Evolutionary conservation across 139 green algal species (phyloP).

Genomic region (Prasinococcaceae sp.): DNA sequence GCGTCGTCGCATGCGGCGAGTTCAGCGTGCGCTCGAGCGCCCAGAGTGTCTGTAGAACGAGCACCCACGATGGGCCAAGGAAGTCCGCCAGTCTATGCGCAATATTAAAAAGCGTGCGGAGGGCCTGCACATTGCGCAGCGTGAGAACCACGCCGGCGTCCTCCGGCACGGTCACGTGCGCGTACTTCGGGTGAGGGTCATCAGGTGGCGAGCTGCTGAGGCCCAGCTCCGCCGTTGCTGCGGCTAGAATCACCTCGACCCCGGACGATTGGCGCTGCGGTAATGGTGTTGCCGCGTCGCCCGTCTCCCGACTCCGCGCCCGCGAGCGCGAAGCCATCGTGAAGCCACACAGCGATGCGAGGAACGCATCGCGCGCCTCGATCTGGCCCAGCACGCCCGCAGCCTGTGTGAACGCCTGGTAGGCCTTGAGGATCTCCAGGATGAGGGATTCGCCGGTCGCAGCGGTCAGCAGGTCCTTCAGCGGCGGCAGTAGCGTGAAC

Average conservation of each 20-base stretch:
- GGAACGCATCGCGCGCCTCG: conserved; percentile 51
- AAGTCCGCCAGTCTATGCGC: conserved; percentile 41
- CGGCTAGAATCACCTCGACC: background rate
- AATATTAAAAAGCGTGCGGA: conserved; percentile 71
- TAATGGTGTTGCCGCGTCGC: conserved; percentile 15
- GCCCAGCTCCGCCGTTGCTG: background rate
- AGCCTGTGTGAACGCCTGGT: conserved; percentile 26
- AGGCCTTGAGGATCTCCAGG: conserved; percentile 24
- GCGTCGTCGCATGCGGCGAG: conserved; percentile 48
- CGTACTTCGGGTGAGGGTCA: background rate
- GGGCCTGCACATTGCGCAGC: conserved; percentile 56
- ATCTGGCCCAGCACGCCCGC: conserved; percentile 36
- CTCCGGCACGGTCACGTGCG: background rate
- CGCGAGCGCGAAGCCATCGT: conserved; percentile 28
- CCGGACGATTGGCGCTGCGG: background rate
- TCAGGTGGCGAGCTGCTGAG: background rate
- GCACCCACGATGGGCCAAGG: conserved; percentile 42
- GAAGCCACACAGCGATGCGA: conserved; percentile 52
- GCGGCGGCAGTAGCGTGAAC: too few relatives aligned
- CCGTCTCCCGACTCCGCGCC: conserved; percentile 1
- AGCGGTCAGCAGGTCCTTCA: too few relatives aligned
- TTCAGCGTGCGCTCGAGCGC: conserved; percentile 54
- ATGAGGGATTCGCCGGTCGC: conserved; percentile 19
- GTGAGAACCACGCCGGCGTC: conserved; percentile 30
- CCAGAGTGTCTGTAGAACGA: conserved; percentile 55